Conservation (phyloP, 176 grass and related monocot genomes). For the Triticum turgidum region DNA sequence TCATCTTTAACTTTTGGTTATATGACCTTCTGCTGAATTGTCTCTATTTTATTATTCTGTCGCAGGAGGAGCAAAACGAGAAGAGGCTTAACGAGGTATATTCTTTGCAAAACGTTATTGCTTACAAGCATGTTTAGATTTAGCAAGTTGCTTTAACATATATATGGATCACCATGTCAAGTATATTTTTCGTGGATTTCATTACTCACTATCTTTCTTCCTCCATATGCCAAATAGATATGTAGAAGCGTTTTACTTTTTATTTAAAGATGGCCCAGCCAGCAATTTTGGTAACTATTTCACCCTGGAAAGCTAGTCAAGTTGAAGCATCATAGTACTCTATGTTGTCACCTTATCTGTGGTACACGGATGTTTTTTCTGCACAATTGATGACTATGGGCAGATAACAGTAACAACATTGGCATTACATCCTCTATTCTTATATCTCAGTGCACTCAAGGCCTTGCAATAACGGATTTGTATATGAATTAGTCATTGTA, state of each 20-base stretch:
- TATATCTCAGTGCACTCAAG: neutral
- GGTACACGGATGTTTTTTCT: neutral
- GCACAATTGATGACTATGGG: neutral
- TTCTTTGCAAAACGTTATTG: neutral
- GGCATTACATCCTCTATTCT: neutral
- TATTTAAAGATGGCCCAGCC: neutral
- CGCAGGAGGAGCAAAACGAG: constrained; percentile 63
- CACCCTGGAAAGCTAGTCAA: neutral
- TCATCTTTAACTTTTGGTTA: neutral
- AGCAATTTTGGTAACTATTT: constrained; percentile 14
- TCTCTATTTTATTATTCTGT: constrained; percentile 21
- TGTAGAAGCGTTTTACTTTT: neutral
- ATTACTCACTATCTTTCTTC: neutral
- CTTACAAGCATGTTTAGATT: constrained; percentile 1
- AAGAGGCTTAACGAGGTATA: constrained; percentile 78
- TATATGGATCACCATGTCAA: neutral
- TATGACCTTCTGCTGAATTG: constrained; percentile 6
- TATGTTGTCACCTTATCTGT: neutral
- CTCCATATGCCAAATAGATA: neutral
- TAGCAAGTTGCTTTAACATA: neutral
- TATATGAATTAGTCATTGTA: neutral
- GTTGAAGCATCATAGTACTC: constrained; percentile 13
- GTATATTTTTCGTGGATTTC: neutral
- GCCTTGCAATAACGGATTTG: neutral
- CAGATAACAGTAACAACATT: neutral